Evolutionary conservation across 176 grass and related monocot genomes (phyloP).

Genomic region (Zea mays): DNA sequence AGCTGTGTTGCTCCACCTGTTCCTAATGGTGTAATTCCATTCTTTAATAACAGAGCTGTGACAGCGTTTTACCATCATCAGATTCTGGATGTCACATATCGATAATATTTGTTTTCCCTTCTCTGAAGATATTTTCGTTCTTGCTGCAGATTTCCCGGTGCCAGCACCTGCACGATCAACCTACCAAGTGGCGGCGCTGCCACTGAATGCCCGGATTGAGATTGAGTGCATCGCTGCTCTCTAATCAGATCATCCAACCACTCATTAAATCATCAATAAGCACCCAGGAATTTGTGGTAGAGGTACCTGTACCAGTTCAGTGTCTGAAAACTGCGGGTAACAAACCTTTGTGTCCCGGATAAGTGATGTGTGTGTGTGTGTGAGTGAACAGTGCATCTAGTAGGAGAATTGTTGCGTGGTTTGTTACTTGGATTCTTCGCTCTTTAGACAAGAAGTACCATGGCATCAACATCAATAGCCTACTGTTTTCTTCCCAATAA

Average conservation of each 20-base stretch:
- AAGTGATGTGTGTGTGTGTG: not conserved
- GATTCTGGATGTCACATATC: not conserved
- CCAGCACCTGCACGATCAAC: constrained; percentile 84
- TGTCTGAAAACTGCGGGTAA: constrained; percentile 25
- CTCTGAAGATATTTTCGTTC: constrained; percentile 14
- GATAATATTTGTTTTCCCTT: not conserved
- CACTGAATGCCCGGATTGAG: constrained; percentile 88
- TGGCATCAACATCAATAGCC: not conserved
- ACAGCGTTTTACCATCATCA: not conserved
- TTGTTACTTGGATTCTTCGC: not conserved
- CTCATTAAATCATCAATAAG: constrained; percentile 33
- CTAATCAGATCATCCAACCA: constrained; percentile 25
- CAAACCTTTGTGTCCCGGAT: constrained; percentile 4
- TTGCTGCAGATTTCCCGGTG: constrained; percentile 65
- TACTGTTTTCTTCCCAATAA: not conserved
- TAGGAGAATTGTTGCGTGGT: not conserved
- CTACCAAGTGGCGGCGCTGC: constrained; percentile 89
- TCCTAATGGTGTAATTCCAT: not conserved
- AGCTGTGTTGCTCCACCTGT: not conserved
- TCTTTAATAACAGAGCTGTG: not conserved
- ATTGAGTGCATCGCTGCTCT: constrained; percentile 89
- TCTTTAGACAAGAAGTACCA: not conserved
- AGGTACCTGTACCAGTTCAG: not conserved
- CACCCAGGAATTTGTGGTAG: not conserved
- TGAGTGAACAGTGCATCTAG: not conserved